Evolutionary conservation across 148 eudicot species (phyloP).

Genomic region (Amaranthus hypochondriacus): DNA sequence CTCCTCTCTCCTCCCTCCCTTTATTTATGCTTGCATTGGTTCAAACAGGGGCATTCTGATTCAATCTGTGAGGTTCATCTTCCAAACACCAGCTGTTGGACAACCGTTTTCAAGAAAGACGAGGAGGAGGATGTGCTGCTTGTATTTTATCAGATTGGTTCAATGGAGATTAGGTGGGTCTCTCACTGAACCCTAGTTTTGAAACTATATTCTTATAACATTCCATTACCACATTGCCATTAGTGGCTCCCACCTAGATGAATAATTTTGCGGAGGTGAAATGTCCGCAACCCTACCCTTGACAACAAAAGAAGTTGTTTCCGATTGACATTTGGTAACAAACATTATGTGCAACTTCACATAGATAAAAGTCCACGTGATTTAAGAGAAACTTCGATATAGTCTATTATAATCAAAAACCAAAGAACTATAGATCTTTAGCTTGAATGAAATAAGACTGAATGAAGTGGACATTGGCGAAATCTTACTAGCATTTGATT

Average conservation of each 20-base stretch:
- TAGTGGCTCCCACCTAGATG: too few species aligned
- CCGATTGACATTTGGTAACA: too few species aligned
- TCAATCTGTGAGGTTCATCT: conserved; percentile 52
- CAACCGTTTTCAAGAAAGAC: conserved; percentile 48
- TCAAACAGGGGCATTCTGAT: conserved; percentile 51
- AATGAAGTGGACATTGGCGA: not conserved
- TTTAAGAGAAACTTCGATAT: too few species aligned
- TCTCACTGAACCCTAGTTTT: conserved; percentile 2
- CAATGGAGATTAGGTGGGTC: conserved; percentile 72
- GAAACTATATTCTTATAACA: not conserved
- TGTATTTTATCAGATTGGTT: conserved; percentile 69
- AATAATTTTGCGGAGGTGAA: too few species aligned
- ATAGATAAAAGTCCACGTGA: too few species aligned
- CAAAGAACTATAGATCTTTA: too few species aligned
- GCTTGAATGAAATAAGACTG: too few species aligned
- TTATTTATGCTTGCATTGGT: conserved; percentile 16
- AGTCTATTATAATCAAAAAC: too few species aligned
- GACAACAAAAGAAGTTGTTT: too few species aligned
- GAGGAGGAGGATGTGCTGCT: conserved; percentile 50
- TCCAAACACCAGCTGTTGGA: conserved; percentile 59
- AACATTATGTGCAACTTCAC: too few species aligned
- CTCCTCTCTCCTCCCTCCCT: not conserved
- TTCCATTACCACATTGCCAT: too few species aligned
- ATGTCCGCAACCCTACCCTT: too few species aligned
- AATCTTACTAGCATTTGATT: not conserved